Evolutionary conservation across 805 yeast genomes (phyloP).

Genomic region (Myxozyma neglecta): DNA sequence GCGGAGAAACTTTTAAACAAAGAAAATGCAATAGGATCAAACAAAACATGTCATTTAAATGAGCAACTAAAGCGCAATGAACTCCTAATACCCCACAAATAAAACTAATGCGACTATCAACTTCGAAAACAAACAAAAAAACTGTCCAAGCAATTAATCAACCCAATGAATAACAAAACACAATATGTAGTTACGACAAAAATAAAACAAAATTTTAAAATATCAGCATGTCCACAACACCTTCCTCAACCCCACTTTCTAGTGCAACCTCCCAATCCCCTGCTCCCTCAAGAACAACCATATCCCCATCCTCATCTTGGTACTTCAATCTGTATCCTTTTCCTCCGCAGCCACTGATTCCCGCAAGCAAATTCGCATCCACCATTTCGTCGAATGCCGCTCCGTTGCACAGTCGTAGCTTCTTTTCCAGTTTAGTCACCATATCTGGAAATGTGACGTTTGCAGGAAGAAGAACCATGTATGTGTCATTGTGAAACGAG

Average conservation of each 20-base stretch:
- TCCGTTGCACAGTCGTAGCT: conserved; percentile 56
- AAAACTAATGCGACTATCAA: too few species aligned
- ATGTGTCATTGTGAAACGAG: conserved; percentile 45
- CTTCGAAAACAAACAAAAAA: too few species aligned
- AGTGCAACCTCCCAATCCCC: conserved; percentile 29
- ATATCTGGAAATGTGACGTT: conserved; percentile 54
- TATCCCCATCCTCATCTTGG: conserved; percentile 94
- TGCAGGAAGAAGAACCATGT: conserved; percentile 63
- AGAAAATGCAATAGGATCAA: too few species aligned
- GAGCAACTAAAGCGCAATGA: too few species aligned
- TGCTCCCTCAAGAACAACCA: conserved; percentile 46
- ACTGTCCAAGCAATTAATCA: background rate
- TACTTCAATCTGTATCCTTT: conserved; percentile 56
- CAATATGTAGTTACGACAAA: background rate
- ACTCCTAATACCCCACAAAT: too few species aligned
- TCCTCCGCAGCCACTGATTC: conserved; percentile 7
- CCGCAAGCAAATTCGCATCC: conserved; percentile 29
- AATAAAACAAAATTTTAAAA: background rate
- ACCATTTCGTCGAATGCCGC: conserved; percentile 38
- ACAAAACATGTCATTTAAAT: too few species aligned
- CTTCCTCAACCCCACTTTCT: conserved; percentile 23
- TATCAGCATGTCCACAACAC: conserved; percentile 26
- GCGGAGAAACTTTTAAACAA: too few species aligned
- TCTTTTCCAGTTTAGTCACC: conserved; percentile 57
- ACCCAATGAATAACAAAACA: background rate